These are phyloP conservation scores for Pseudopyrenochaeta lycopersici DNA, from an alignment of 2,329 filamentous ascomycete genomes.

Conservation along the genomic window DNA sequence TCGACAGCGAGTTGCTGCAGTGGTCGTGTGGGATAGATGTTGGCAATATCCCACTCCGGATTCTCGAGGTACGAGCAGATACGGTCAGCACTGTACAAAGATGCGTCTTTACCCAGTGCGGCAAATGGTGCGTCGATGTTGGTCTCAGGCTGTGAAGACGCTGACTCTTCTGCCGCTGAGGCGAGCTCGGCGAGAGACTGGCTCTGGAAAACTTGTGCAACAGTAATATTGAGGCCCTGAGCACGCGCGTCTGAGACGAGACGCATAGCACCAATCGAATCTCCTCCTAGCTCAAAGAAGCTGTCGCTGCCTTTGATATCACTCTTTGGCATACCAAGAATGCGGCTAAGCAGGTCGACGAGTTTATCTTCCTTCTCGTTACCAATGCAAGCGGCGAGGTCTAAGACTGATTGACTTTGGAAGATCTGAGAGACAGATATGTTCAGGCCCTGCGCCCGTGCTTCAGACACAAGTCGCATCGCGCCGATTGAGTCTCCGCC, in stretches of 20 bases:
- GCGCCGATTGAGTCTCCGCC: conserved; percentile 59
- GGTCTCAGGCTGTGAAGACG: conserved; percentile 20
- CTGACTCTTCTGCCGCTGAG: conserved; percentile 40
- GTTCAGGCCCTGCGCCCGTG: conserved; percentile 44
- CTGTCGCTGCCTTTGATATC: conserved; percentile 51
- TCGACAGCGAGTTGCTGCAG: conserved; percentile 68
- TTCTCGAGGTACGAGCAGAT: conserved; percentile 64
- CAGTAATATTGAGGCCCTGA: conserved; percentile 50
- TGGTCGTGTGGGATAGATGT: conserved; percentile 67
- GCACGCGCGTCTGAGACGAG: conserved; percentile 52
- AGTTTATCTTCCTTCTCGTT: conserved; percentile 44
- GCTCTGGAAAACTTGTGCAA: conserved; percentile 55
- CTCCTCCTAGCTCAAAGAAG: conserved; percentile 59
- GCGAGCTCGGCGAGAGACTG: conserved; percentile 51
- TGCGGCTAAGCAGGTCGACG: conserved; percentile 33
- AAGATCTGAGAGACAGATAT: conserved; percentile 57
- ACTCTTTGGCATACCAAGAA: conserved; percentile 37
- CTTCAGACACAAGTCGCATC: conserved; percentile 55
- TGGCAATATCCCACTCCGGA: conserved; percentile 60
- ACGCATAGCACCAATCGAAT: conserved; percentile 58
- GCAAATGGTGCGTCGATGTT: conserved; percentile 60
- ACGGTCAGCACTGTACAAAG: conserved; percentile 57
- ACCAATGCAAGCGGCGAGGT: conserved; percentile 62
- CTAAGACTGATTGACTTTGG: conserved; percentile 53
- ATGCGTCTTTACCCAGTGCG: conserved; percentile 55